phyloP scores from a whole-genome alignment of 106 monocot species.

The Dendrobium officinale region DNA sequence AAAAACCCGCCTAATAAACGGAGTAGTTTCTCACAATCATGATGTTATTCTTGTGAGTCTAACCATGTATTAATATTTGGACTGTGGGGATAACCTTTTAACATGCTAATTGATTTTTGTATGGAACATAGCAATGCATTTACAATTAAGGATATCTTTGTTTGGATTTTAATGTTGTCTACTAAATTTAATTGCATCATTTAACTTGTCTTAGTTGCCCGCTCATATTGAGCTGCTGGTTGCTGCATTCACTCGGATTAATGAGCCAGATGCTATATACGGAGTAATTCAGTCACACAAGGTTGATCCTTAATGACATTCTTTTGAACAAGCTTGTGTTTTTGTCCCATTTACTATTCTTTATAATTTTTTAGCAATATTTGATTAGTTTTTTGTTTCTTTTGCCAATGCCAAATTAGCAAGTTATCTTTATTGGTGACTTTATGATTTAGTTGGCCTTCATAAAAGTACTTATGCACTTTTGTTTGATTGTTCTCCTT shows the following conservation, averaged over 20 bases:
- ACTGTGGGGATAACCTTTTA: not conserved
- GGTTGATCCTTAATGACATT: conserved; percentile 28
- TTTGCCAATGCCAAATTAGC: not conserved
- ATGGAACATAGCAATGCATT: not conserved
- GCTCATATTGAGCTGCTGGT: conserved; percentile 71
- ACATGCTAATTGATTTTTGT: not conserved
- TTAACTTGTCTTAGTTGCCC: conserved; percentile 39
- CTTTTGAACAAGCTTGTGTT: not conserved
- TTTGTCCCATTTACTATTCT: not conserved
- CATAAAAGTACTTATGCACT: not conserved
- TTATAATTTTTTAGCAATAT: not conserved
- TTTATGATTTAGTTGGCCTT: not conserved
- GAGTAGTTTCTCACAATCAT: not conserved
- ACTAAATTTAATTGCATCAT: not conserved
- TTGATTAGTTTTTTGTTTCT: not conserved
- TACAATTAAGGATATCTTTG: not conserved
- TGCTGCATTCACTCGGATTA: conserved; percentile 74
- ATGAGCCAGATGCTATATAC: conserved; percentile 95
- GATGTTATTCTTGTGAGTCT: not conserved
- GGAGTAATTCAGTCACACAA: conserved; percentile 78
- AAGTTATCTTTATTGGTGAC: not conserved
- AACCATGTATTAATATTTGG: not conserved
- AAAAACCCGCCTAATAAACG: not conserved
- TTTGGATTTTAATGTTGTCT: not conserved
- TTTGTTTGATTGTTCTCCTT: not conserved